Conservation (phyloP, 2,329 filamentous ascomycete species). For the Phaeosphaeria sp. region DNA sequence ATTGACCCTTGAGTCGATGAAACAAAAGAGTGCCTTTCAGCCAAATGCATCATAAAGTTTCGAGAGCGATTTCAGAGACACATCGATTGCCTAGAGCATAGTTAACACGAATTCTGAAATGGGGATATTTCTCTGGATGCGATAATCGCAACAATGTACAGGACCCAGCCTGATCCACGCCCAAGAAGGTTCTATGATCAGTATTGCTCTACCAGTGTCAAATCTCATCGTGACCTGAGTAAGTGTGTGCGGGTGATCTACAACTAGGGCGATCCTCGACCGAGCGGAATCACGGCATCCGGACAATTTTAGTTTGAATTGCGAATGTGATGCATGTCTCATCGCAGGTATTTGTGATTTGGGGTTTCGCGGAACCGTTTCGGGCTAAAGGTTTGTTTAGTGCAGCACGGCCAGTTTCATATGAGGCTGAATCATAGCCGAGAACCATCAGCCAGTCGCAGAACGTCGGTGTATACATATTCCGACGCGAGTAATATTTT, state of each 20-base stretch:
- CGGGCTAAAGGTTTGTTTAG: constrained; percentile 29
- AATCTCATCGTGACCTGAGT: background rate
- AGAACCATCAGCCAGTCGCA: constrained; percentile 23
- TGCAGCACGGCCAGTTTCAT: constrained; percentile 44
- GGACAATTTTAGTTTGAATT: background rate
- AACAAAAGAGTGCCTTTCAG: constrained; percentile 26
- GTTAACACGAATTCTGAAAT: too few species aligned
- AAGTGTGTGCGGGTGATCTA: background rate
- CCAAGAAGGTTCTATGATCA: background rate
- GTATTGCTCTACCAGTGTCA: background rate
- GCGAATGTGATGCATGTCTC: constrained; percentile 16
- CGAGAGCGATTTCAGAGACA: too few species aligned
- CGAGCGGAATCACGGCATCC: constrained; percentile 7
- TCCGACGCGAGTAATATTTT: constrained; percentile 24
- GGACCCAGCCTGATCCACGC: background rate
- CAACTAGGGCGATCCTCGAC: constrained; percentile 7
- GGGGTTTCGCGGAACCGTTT: constrained; percentile 30
- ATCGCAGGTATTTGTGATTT: constrained; percentile 16
- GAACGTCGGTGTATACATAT: constrained; percentile 21
- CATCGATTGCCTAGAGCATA: too few species aligned
- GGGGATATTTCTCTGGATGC: background rate
- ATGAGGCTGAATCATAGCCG: constrained; percentile 6
- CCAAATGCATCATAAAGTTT: background rate
- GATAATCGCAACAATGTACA: background rate
- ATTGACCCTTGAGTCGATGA: constrained; percentile 25